Conservation (phyloP, 495 filamentous ascomycete species). For the Pseudomonodictys pantanalensis region DNA sequence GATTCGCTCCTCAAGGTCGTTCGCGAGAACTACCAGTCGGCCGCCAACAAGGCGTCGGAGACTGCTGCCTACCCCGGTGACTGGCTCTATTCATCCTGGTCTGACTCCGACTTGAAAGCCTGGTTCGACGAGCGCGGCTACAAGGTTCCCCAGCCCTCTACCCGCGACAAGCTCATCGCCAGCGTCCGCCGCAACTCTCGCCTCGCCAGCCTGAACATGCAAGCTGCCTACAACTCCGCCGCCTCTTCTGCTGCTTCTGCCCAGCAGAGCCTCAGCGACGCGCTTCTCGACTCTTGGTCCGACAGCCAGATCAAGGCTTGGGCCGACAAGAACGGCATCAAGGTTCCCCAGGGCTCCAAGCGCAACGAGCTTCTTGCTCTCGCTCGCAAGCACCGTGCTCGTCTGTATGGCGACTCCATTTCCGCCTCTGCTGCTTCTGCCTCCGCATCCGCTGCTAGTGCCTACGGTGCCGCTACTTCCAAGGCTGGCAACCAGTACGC, state of each 20-base stretch:
- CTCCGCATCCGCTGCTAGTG: slow-evolving; percentile 57
- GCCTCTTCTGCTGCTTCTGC: slow-evolving; percentile 65
- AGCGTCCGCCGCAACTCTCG: slow-evolving; percentile 87
- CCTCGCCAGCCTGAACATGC: slow-evolving; percentile 63
- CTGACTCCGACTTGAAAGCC: slow-evolving; percentile 69
- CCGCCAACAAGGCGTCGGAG: slow-evolving; percentile 81
- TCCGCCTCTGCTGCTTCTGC: slow-evolving; percentile 59
- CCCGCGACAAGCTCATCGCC: slow-evolving; percentile 84
- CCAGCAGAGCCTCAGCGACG: slow-evolving; percentile 70
- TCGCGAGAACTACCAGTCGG: slow-evolving; percentile 75
- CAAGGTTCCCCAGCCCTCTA: slow-evolving; percentile 80
- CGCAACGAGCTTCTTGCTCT: slow-evolving; percentile 87
- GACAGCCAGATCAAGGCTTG: slow-evolving; percentile 78
- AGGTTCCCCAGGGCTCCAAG: slow-evolving; percentile 85
- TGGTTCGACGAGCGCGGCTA: slow-evolving; percentile 90
- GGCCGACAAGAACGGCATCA: slow-evolving; percentile 70
- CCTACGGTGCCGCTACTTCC: slow-evolving; percentile 76
- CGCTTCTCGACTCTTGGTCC: slow-evolving; percentile 84
- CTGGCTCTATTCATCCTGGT: slow-evolving; percentile 91
- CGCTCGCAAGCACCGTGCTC: slow-evolving; percentile 81
- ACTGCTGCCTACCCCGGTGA: slow-evolving; percentile 84
- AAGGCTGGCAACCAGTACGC: slow-evolving; percentile 75
- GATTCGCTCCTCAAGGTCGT: slow-evolving; percentile 74
- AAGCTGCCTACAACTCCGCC: slow-evolving; percentile 55
- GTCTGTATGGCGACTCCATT: slow-evolving; percentile 66